Base-by-base conservation (phyloP, 179 eudicot genomes). In the Heliamphora pulchella region DNA sequence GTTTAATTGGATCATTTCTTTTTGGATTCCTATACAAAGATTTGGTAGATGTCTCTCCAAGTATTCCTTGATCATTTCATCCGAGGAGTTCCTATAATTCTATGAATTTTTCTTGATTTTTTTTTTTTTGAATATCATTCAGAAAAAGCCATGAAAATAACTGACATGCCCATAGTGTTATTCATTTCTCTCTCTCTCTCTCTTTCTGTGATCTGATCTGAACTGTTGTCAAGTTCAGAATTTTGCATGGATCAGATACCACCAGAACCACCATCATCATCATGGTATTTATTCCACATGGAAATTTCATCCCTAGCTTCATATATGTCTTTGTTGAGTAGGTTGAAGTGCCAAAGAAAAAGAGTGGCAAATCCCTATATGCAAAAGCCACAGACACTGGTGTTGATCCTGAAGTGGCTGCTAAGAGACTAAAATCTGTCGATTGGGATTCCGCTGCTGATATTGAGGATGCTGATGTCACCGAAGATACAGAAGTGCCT, bases 371-470 rank as follows among this genome's bases (percentile, higher is more conserved):
- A 86, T 95, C 98, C 57, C 88, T 87, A n/a, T 93, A 95, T 78
- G 98, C 94, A 18, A 93, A 87, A 85, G 90, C 92, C 67, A 95
- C 98, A 54, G 98, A 95, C 83, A 93, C 92, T 14, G 97, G 98
- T 58, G 69, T 95, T 78, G 92, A 93, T 85, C 97, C 94, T 80
- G 59, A 83, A 84, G 93, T 85, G 50, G 98, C 98, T 53, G 98
- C 98, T 2, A 90, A 89, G 90, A 87, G 89, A 80, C 98, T 93
- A 43, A 95, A 91, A 20, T 20, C 22, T 71, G 61, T 89, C 8
- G 97, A 95, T 83, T 95, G 98, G 98, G 98, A 95, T 87, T 81
- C 93, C 46, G 97, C 98, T 78, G 97, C 97, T 81, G 97, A 91
- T 81, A 93, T 95, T 77, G 90, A 86, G 66, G 94, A 90, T 50